A percentile compares a stretch with the other conserved stretches of the same genome.
These are phyloP conservation scores for Vicia faba DNA, from an alignment of 306 rosid species.

Conservation along the genomic window DNA sequence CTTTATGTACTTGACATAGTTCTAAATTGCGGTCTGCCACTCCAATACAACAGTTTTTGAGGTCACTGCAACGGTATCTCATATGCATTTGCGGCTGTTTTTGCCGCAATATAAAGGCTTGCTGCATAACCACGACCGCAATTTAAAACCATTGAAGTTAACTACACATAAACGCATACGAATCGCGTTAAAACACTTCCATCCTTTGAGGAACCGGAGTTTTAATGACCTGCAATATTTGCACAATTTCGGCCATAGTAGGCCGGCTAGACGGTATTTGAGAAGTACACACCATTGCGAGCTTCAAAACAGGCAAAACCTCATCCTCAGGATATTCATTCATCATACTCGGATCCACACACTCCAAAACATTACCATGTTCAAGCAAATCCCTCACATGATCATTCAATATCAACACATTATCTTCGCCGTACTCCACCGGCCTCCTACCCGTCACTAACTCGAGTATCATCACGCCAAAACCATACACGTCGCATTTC, in stretches of 20 bases:
- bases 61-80: too few relatives aligned
- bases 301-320: conserved; percentile 70
- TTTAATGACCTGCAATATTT: conserved; percentile 74
- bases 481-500: conserved; percentile 80
- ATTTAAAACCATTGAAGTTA: conserved; percentile 5
- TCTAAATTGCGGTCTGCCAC: not conserved
- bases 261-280: conserved; percentile 86
- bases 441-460: conserved; percentile 83
- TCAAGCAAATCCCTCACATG: conserved; percentile 75
- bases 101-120: not conserved
- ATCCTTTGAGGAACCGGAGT: conserved; percentile 78
- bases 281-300: conserved; percentile 80
- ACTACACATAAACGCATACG: conserved; percentile 3
- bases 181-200: conserved; percentile 48
- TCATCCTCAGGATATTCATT: conserved; percentile 74
- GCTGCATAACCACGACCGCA: not conserved
- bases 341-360: conserved; percentile 65
- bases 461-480: conserved; percentile 78
- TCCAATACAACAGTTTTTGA: not conserved
- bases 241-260: conserved; percentile 85
- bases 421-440: conserved; percentile 84
- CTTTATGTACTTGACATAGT: conserved; percentile 26
- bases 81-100: too few relatives aligned
- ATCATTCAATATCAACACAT: conserved; percentile 69
- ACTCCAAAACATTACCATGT: conserved; percentile 72